Evolutionary conservation across 2,329 filamentous ascomycete genomes (phyloP), one percentile per base, ranked within the genome.

Genomic region (Gaeumannomyces sp.): DNA sequence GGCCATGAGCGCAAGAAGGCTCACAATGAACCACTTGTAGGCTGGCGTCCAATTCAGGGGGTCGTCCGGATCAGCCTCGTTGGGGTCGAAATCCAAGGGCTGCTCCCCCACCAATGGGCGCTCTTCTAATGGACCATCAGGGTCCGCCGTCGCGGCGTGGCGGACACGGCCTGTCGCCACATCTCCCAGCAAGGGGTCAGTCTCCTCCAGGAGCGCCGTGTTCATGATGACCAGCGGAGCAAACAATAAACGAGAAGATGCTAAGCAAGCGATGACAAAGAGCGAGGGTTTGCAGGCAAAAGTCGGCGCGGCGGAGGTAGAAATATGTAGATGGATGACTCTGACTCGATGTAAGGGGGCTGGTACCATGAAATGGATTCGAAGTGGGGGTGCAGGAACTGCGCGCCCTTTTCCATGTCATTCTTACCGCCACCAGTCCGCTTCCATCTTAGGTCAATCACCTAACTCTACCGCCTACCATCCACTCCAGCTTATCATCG

Each of bases 21-120:
- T 69, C n/a, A 85, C 81, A 62, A 86, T 77, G 29, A 76, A 73
- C 80, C 82, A 83, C 72, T 85, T 85, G 73, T 82, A 84, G 1
- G 75, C 67, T 3, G 69, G 68, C 0, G 81, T 77, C 84, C 85
- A 87, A 64, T 84, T 78, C 64, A 80, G 72, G 2, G 84, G 84
- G 68, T 86, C 83, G 19, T 82, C 81, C 1, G 73, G 68, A 65
- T 84, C 82, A 66, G 77, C 78, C 60, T 75, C 73, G 66, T 16
- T 13, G 16, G 4, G 67, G 22, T 77, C 73, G 66, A 83, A 83
- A 62, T 80, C 77, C 63, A 83, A 74, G 53, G 58, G 53, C 25
- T 61, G 33, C 27, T 38, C 60, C 27, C 60, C 33, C n/a, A 53
- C 25, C 35, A 50, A 13, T 16, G 28, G n/a, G 60, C 22, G 27